Base-by-base conservation (phyloP, 371 early-diverging fungal species). In the Chytridium lagenaria region DNA sequence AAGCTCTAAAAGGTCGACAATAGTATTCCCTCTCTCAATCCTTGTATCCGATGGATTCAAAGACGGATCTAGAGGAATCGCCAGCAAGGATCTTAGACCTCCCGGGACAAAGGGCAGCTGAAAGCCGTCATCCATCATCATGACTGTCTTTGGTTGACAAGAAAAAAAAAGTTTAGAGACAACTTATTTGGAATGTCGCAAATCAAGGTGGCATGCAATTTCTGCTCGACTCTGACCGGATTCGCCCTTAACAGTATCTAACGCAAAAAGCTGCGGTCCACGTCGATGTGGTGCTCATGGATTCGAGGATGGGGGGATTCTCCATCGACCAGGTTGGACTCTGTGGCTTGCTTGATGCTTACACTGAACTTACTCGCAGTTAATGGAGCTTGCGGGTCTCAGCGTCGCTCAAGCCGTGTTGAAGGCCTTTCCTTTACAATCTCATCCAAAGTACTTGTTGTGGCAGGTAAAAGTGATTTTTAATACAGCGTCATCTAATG, bases 341-440 rank as follows among this genome's bases (percentile, higher is more conserved):
- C 26, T 15, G 3, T 40, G 7, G 30, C 50, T 23, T 22, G 28
- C 67, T 39, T 50, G 36, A 12, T 33, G n/a, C n/a, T n/a, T n/a
- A n/a, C n/a, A n/a, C n/a, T n/a, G n/a, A n/a, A n/a, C n/a, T 7
- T 59, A 1, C 38, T 68, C 26, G 7, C 55, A 61, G 61, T 86
- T 94, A 31, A 94, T 94, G 94, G 93, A 94, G 80, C 84, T 94
- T 15, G 97, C 97, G 39, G 96, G 97, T 0, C 80, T 95, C 12
- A 92, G 93, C 78, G 94, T 94, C 1, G 95, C 97, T 5, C 91
- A 94, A 73, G 91, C 93, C 22, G 87, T 95, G n/a, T 85, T 90
- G 31, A 88, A 90, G 39, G 89, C 86, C 26, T 95, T 90, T 74
- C 31, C 79, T 83, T 39, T 75, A 88, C 7, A 28, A 23, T 5